Evolutionary conservation across 1,284 basidiomycete genomes (phyloP).

Genomic region (Exobasidium cylindrosporum): DNA sequence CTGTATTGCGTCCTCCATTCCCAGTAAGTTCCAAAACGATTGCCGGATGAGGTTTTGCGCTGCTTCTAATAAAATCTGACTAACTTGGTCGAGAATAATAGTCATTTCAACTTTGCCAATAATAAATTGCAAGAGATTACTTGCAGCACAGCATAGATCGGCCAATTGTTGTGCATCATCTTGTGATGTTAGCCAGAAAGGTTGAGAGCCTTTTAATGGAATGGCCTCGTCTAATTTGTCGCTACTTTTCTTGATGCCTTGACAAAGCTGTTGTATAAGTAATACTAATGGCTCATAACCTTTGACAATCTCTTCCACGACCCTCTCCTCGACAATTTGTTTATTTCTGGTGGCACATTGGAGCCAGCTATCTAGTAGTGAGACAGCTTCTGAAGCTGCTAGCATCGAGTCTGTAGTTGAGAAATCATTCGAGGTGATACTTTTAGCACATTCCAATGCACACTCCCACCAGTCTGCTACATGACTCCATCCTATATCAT

Average conservation of each 20-base stretch:
- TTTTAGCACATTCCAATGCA: background rate
- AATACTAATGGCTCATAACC: background rate
- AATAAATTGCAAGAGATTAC: background rate
- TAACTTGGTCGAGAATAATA: background rate
- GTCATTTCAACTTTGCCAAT: background rate
- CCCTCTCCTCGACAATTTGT: background rate
- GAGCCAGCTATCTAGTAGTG: background rate
- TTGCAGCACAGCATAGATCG: background rate
- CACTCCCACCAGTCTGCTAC: conserved; percentile 66
- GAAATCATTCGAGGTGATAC: background rate
- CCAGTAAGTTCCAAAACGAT: background rate
- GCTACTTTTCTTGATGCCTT: background rate
- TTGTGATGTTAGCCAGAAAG: background rate
- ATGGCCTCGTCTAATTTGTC: background rate
- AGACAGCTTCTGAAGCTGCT: background rate
- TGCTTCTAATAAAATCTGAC: background rate
- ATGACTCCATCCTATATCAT: conserved; percentile 88
- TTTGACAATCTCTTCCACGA: background rate
- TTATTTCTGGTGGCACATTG: background rate
- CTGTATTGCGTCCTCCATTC: background rate
- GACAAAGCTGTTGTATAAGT: background rate
- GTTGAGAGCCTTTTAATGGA: background rate
- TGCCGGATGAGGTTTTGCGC: background rate
- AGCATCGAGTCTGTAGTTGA: background rate
- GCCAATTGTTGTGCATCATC: background rate